A percentile compares a stretch with the other conserved stretches of the same genome.
phyloP scores from a whole-genome alignment of 176 grass and related monocot genomes.

The Ensete glaucum region DNA sequence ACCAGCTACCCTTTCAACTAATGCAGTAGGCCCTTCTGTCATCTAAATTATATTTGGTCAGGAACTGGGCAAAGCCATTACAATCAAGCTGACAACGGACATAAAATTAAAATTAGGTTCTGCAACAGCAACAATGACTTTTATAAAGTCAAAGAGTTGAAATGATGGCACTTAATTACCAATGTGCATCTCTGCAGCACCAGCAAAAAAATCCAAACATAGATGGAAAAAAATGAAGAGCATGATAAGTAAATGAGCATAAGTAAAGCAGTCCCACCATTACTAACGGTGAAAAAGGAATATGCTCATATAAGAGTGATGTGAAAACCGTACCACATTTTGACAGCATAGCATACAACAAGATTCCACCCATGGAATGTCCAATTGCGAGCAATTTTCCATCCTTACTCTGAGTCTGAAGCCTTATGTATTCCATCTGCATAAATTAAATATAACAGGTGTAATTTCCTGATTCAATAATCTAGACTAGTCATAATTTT shows the following conservation, averaged over 20 bases:
- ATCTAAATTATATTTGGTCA: too few relatives aligned
- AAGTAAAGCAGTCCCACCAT: background rate
- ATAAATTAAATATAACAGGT: slow-evolving; percentile 19
- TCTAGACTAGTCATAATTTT: background rate
- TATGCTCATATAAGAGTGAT: slow-evolving; percentile 3
- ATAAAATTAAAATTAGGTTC: background rate
- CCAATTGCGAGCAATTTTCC: slow-evolving; percentile 90
- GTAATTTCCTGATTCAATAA: background rate
- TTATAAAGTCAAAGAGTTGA: background rate
- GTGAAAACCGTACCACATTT: slow-evolving; percentile 58
- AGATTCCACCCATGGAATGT: slow-evolving; percentile 90
- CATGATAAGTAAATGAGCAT: background rate
- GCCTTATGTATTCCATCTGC: slow-evolving; percentile 86
- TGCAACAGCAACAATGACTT: background rate
- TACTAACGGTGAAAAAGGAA: slow-evolving; percentile 2
- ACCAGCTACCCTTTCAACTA: too few relatives aligned
- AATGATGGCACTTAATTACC: background rate
- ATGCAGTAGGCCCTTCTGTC: too few relatives aligned
- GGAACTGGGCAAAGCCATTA: too few relatives aligned
- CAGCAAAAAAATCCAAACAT: background rate
- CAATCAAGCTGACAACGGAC: too few relatives aligned
- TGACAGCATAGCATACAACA: slow-evolving; percentile 77
- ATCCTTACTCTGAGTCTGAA: slow-evolving; percentile 53
- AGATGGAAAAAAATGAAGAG: background rate
- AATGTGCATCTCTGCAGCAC: background rate